Evolutionary conservation across 2,329 filamentous ascomycete genomes (phyloP).

Genomic region (Pseudogymnoascus sp.): DNA sequence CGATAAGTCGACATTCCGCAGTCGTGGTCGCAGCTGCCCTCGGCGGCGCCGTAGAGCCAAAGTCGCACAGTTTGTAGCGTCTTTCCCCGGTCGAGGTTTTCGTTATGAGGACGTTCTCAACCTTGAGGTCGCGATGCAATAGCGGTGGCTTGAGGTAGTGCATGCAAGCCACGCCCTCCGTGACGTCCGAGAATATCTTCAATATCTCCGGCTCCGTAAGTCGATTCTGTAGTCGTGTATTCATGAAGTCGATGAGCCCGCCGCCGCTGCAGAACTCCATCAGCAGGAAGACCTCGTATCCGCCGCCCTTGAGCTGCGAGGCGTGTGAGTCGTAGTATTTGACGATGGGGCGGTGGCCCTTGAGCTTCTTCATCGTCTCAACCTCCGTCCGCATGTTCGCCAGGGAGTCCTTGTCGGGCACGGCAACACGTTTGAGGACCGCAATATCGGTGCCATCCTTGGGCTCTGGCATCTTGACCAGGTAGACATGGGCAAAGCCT

Average conservation of each 20-base stretch:
- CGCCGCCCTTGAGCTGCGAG: conserved; percentile 82
- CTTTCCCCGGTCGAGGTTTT: conserved; percentile 47
- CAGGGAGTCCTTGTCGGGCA: conserved; percentile 90
- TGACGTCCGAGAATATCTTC: conserved; percentile 92
- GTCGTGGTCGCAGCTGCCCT: conserved; percentile 78
- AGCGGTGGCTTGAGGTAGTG: conserved; percentile 94
- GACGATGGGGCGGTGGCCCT: conserved; percentile 92
- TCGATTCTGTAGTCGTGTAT: conserved; percentile 90
- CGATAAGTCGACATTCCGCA: conserved; percentile 81
- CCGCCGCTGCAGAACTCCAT: conserved; percentile 98
- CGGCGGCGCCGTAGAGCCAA: conserved; percentile 82
- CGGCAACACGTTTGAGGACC: conserved; percentile 68
- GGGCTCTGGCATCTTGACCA: conserved; percentile 70
- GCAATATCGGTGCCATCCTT: conserved; percentile 32
- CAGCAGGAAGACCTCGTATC: conserved; percentile 94
- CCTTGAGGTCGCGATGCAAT: conserved; percentile 90
- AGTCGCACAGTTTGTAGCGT: conserved; percentile 95
- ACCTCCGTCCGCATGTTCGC: conserved; percentile 97
- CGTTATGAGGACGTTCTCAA: conserved; percentile 93
- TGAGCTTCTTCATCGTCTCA: conserved; percentile 99
- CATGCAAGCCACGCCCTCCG: conserved; percentile 96
- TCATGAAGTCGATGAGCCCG: conserved; percentile 98
- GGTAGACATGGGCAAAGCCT: conserved; percentile 96
- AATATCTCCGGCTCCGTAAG: conserved; percentile 96
- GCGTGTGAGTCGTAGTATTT: conserved; percentile 98